These are phyloP conservation scores for Russula griseocarnosa DNA, from an alignment of 768 basidiomycete species.

Conservation along the genomic window DNA sequence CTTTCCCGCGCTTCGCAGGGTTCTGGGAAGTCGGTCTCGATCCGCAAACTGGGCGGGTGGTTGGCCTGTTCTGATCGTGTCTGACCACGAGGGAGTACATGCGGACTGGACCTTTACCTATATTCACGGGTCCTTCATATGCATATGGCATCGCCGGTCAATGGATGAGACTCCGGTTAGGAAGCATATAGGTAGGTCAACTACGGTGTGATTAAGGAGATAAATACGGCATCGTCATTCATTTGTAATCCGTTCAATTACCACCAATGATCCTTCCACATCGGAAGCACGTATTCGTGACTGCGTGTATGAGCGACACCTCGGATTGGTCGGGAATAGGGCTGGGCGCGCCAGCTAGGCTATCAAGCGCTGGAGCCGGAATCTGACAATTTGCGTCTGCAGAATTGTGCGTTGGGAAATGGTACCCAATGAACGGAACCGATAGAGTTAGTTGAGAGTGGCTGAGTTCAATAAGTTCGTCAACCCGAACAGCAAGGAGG, in stretches of 20 bases:
- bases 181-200: not conserved
- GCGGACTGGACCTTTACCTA: conserved; percentile 32
- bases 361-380: conserved; percentile 36
- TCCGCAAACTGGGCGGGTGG: conserved; percentile 70
- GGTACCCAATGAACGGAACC: not conserved
- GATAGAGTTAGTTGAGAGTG: not conserved
- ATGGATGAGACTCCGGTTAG: not conserved
- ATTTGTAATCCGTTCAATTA: not conserved
- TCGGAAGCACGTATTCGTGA: conserved; percentile 36
- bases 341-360: conserved; percentile 37
- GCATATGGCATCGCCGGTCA: not conserved
- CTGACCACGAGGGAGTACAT: not conserved
- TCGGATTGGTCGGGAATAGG: conserved; percentile 4
- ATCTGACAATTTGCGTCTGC: too few species aligned
- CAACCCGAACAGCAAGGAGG: not conserved
- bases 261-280: conserved; percentile 32
- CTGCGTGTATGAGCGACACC: conserved; percentile 12
- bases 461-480: not conserved
- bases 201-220: not conserved
- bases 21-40: conserved; percentile 91
- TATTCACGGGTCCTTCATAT: not conserved
- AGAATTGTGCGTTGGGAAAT: too few species aligned
- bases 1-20: conserved; percentile 40
- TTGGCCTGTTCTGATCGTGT: conserved; percentile 72
- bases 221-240: conserved; percentile 24